phyloP scores from a whole-genome alignment of 495 filamentous ascomycete genomes.

The Talaromyces liani region DNA sequence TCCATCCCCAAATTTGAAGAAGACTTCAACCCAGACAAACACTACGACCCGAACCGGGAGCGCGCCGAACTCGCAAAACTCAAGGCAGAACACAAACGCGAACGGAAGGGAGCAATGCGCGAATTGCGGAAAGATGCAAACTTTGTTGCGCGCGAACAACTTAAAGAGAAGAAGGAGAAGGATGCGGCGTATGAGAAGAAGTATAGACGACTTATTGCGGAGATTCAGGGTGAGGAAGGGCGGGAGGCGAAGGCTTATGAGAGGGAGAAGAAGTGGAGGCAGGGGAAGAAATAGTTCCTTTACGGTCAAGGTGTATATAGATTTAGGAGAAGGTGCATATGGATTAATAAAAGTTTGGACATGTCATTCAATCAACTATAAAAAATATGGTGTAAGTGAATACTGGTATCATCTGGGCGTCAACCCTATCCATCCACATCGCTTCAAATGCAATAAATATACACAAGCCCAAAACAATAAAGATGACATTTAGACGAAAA shows the following conservation, averaged over 20 bases:
- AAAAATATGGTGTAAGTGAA: neutral
- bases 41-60: constrained; percentile 90
- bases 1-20: constrained; percentile 96
- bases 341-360: neutral
- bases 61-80: constrained; percentile 75
- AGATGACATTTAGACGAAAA: too few relatives aligned
- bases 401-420: neutral
- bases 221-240: constrained; percentile 93
- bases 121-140: constrained; percentile 90
- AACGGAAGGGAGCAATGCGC: constrained; percentile 89
- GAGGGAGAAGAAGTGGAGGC: constrained; percentile 64
- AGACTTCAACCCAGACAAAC: constrained; percentile 83
- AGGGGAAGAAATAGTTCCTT: constrained; percentile 45
- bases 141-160: constrained; percentile 82
- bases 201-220: constrained; percentile 81
- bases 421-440: neutral
- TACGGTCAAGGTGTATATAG: constrained; percentile 10
- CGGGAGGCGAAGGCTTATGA: constrained; percentile 82
- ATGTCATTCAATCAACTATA: neutral
- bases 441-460: neutral
- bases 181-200: constrained; percentile 90
- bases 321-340: neutral
- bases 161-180: constrained; percentile 85
- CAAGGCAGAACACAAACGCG: constrained; percentile 83
- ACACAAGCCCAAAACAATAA: neutral